Conservation (phyloP, 257 asterid species). For the Primulina tabacum region DNA sequence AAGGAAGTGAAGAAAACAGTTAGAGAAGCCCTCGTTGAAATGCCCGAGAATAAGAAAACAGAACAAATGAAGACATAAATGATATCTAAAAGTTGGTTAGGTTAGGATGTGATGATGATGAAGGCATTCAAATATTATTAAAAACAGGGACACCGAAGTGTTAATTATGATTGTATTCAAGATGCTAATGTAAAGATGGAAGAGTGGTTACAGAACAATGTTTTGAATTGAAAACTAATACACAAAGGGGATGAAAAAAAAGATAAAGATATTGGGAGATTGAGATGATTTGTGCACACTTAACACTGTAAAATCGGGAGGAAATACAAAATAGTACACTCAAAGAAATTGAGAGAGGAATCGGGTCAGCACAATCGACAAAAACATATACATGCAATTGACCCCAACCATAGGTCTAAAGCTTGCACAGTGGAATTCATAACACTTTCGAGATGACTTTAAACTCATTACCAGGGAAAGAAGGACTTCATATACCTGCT, state of each 20-base stretch:
- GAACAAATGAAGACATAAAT: neutral
- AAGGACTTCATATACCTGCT: slow-evolving; percentile 62
- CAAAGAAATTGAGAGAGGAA: neutral
- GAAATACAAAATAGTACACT: neutral
- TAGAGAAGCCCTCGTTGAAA: neutral
- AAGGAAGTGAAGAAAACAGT: neutral
- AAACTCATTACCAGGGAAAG: slow-evolving; percentile 11
- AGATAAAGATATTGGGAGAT: neutral
- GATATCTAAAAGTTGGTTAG: neutral
- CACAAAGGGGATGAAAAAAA: neutral
- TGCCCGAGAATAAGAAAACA: neutral
- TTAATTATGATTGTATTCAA: neutral
- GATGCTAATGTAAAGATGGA: neutral
- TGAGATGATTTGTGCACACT: neutral
- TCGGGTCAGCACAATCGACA: neutral
- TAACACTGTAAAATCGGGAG: neutral
- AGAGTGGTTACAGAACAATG: neutral
- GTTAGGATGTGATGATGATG: neutral
- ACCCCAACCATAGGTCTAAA: slow-evolving; percentile 5
- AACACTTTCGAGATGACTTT: slow-evolving; percentile 4
- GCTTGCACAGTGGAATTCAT: neutral
- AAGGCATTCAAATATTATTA: neutral
- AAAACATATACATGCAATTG: neutral
- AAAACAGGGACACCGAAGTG: neutral
- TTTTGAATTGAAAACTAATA: neutral